phyloP scores from a whole-genome alignment of 2,329 filamentous ascomycete genomes.

The Passalora sequoiae region DNA sequence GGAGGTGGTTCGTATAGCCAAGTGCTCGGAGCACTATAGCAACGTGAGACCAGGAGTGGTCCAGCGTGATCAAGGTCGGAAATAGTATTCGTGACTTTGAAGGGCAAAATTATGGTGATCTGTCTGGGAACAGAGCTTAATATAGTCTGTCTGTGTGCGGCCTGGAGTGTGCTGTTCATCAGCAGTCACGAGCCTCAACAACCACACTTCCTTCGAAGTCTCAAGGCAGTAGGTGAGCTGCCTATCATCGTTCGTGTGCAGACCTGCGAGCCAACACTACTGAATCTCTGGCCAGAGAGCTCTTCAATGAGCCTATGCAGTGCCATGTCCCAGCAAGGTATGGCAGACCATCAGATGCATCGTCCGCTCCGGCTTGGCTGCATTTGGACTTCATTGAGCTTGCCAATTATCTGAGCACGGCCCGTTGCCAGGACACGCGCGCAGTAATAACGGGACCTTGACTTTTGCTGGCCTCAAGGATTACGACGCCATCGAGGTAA shows the following conservation, averaged over 20 bases:
- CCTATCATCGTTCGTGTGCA: too few relatives aligned
- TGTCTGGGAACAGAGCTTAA: too few relatives aligned
- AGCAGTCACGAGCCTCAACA: neutral
- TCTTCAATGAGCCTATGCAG: neutral
- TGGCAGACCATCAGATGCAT: neutral
- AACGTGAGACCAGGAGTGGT: too few relatives aligned
- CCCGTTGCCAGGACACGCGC: neutral
- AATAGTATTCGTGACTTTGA: too few relatives aligned
- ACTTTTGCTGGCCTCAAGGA: too few relatives aligned
- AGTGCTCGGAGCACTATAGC: too few relatives aligned
- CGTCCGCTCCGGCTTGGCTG: neutral
- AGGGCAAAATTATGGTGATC: too few relatives aligned
- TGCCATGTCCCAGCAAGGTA: neutral
- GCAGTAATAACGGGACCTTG: neutral
- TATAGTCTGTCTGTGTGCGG: too few relatives aligned
- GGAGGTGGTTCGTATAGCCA: too few relatives aligned
- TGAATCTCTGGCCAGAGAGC: neutral
- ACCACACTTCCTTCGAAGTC: neutral
- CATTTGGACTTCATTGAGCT: neutral
- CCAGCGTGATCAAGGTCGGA: too few relatives aligned
- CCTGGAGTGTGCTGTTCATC: too few relatives aligned
- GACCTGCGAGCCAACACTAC: neutral
- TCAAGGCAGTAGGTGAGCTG: neutral
- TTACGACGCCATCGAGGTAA: neutral
- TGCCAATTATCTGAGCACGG: neutral